Evolutionary conservation across 495 filamentous ascomycete genomes (phyloP).

Genomic region (Sabuloglossum arenarium): DNA sequence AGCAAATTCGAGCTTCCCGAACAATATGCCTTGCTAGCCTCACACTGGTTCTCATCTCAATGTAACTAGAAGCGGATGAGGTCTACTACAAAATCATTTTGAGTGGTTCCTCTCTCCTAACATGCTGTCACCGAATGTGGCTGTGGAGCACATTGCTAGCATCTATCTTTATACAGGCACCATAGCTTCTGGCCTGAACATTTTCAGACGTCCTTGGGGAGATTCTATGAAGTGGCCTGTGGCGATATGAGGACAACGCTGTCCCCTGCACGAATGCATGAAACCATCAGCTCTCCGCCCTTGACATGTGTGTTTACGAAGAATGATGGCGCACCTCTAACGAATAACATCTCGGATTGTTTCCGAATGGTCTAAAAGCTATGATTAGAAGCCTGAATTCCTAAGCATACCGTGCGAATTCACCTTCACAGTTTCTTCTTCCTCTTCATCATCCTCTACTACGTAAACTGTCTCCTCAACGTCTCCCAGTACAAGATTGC

Average conservation of each 20-base stretch:
- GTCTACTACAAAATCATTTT: not conserved
- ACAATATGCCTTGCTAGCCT: not conserved
- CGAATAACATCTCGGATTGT: constrained; percentile 98
- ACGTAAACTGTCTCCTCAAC: constrained; percentile 94
- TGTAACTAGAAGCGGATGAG: not conserved
- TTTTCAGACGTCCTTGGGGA: not conserved
- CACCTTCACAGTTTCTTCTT: constrained; percentile 49
- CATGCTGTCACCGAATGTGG: not conserved
- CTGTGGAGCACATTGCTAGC: not conserved
- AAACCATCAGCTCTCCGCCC: constrained; percentile 14
- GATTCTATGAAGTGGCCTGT: constrained; percentile 25
- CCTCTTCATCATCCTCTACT: constrained; percentile 65
- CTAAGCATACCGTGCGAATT: constrained; percentile 14
- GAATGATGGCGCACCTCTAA: constrained; percentile 46
- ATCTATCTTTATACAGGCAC: not conserved
- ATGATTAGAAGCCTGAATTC: not conserved
- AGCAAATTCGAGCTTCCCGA: not conserved
- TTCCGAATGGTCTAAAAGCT: constrained; percentile 65
- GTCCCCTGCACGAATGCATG: constrained; percentile 40
- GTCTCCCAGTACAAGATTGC: constrained; percentile 93
- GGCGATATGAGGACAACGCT: constrained; percentile 93
- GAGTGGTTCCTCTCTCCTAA: not conserved
- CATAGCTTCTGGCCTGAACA: not conserved
- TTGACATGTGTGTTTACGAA: not conserved
- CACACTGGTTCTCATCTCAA: not conserved